Evolutionary conservation across 306 rosid species (phyloP).

Genomic region (Ormosia emarginata): DNA sequence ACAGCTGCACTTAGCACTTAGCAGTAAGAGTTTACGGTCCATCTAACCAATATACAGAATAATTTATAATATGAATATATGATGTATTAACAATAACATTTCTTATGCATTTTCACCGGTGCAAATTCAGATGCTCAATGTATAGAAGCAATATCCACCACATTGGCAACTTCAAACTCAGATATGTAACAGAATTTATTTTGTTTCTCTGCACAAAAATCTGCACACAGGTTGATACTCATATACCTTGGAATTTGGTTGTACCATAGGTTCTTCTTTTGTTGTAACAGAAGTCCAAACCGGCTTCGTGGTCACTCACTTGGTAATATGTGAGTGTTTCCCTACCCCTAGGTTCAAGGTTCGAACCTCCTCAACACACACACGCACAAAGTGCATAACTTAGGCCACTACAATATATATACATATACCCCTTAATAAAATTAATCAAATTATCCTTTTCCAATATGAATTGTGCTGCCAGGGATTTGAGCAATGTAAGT

Average conservation of each 20-base stretch:
- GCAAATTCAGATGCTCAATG: too few relatives aligned
- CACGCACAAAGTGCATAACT: neutral
- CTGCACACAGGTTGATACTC: neutral
- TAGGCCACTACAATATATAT: neutral
- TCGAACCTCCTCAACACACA: neutral
- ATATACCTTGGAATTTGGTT: neutral
- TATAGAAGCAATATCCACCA: neutral
- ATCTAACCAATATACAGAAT: neutral
- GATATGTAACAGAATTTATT: neutral
- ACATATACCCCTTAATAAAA: neutral
- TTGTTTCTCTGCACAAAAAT: neutral
- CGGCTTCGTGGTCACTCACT: neutral
- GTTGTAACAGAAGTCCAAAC: neutral
- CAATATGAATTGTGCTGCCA: neutral
- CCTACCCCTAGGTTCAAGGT: neutral
- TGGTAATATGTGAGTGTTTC: neutral
- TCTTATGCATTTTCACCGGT: too few relatives aligned
- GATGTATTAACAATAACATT: too few relatives aligned
- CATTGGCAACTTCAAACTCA: neutral
- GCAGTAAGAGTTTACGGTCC: neutral
- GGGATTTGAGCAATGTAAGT: neutral
- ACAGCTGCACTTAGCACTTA: neutral
- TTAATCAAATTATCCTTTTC: neutral
- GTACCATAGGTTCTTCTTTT: neutral
- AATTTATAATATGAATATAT: too few relatives aligned